Conservation (phyloP, 495 filamentous ascomycete species). For the Neurospora sp. region DNA sequence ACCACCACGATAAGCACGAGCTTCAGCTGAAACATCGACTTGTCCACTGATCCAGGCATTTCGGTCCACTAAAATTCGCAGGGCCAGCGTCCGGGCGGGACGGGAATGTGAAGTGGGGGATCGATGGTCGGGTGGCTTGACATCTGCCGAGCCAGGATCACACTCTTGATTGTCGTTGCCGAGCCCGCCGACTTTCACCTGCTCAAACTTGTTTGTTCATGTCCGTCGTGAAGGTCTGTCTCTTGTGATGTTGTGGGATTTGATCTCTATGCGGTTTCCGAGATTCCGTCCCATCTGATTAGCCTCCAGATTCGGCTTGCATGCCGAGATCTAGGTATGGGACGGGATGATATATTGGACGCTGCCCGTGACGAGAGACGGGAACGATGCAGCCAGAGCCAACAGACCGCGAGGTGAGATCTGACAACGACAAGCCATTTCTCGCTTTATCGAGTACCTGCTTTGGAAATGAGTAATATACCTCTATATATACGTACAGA, state of each 20-base stretch:
- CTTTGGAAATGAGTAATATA: neutral
- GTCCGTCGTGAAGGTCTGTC: neutral
- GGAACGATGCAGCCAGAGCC: neutral
- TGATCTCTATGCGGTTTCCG: conserved; percentile 3
- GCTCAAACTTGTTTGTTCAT: neutral
- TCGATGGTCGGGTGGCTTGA: conserved; percentile 11
- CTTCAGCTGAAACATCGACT: neutral
- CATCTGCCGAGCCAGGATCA: conserved; percentile 20
- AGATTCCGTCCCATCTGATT: neutral
- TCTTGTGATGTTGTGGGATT: conserved; percentile 4
- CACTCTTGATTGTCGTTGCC: neutral
- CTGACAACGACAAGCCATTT: neutral
- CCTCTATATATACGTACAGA: neutral
- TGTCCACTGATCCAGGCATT: neutral
- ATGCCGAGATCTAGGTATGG: conserved; percentile 10
- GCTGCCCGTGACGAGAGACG: neutral
- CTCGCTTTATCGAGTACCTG: neutral
- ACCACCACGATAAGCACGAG: neutral
- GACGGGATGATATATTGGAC: neutral
- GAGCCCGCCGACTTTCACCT: neutral
- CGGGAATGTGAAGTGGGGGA: conserved; percentile 1
- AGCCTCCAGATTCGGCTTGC: conserved; percentile 1
- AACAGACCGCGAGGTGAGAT: neutral
- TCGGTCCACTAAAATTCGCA: conserved; percentile 19
- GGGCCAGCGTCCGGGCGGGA: conserved; percentile 2